Conservation (phyloP, 1,139 yeast species). For the Blastobotrys persicus region DNA sequence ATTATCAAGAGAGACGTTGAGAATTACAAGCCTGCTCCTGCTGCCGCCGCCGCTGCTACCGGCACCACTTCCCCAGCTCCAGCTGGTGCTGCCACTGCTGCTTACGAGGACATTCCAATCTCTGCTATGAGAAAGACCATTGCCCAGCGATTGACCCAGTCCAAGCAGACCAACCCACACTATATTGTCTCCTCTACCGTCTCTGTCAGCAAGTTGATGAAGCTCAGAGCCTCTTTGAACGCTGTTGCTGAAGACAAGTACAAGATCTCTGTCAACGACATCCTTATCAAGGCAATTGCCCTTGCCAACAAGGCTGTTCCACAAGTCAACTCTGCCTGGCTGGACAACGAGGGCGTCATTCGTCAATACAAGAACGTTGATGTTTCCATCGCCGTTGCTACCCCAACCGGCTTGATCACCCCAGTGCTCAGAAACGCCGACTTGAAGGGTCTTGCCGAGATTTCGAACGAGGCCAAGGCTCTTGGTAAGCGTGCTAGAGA, state of each 20-base stretch:
- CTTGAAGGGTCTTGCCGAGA: constrained; percentile 75
- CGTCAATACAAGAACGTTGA: constrained; percentile 92
- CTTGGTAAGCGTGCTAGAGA: constrained; percentile 95
- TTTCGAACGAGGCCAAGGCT: constrained; percentile 83
- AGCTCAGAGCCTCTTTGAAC: constrained; percentile 87
- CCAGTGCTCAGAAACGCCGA: constrained; percentile 92
- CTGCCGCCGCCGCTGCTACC: constrained; percentile 46
- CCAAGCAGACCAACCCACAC: constrained; percentile 85
- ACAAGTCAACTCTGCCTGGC: constrained; percentile 91
- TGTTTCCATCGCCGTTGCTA: constrained; percentile 97
- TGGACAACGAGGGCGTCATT: constrained; percentile 82
- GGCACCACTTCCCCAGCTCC: constrained; percentile 47
- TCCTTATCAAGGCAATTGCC: constrained; percentile 91
- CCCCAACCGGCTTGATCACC: constrained; percentile 95
- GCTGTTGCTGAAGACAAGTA: constrained; percentile 82
- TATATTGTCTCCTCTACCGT: constrained; percentile 86
- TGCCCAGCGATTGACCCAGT: constrained; percentile 81
- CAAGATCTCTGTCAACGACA: constrained; percentile 91
- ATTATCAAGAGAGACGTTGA: constrained; percentile 89
- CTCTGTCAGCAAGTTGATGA: constrained; percentile 84
- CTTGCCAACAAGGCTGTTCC: constrained; percentile 89
- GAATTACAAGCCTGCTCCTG: constrained; percentile 47
- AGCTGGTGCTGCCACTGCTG: constrained; percentile 53
- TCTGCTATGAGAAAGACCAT: constrained; percentile 92
- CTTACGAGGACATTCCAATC: constrained; percentile 80